Base-by-base conservation (phyloP, 2,329 filamentous ascomycete species). In the Ophiocordyceps australis region DNA sequence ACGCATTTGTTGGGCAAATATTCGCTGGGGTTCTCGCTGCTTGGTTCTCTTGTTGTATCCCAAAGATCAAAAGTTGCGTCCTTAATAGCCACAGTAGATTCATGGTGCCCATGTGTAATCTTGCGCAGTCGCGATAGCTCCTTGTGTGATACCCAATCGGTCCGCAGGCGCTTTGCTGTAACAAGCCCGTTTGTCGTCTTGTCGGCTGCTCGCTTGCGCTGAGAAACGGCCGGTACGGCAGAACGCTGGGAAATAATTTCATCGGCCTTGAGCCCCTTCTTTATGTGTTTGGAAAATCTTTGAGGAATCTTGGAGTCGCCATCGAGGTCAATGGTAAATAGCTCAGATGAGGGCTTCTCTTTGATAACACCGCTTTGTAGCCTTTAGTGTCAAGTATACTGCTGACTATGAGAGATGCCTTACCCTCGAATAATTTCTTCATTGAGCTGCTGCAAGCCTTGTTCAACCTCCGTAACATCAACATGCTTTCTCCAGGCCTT, bases 401-500 rank as follows among this genome's bases (percentile, higher is more conserved):
- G 9, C 23, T n/a, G n/a, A n/a, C n/a, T n/a, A n/a, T 13, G 8
- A 11, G 22, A 19, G 22, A 7, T 25, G 22, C 12, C 57, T 32
- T 61, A 86, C 82, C 89, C 89, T 59, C 75, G 67, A 37, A 92
- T 89, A 33, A 94, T 76, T 57, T 95, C 79, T 31, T 91, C 77
- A 41, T 89, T 82, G 37, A 91, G 59, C 42, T 78, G 65, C 34
- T 83, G 75, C 18, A 98, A 67, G 32, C 89, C 89, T 28, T 76
- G 57, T 41, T 86, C 67, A 15, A 98, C 69, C 34, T 92, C 75
- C 16, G 80, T 76, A 33, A 95, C 69, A 53, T 98, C 82, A 50
- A 98, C 82, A 55, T 98, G 93, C 52, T 95, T 98, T 45, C 89
- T 70, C 89, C 89, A 98, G 17, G 89, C 86, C 58, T 92, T 95